These are phyloP conservation scores for Peziza echinospora DNA, from an alignment of 495 filamentous ascomycete species.

Conservation along the genomic window DNA sequence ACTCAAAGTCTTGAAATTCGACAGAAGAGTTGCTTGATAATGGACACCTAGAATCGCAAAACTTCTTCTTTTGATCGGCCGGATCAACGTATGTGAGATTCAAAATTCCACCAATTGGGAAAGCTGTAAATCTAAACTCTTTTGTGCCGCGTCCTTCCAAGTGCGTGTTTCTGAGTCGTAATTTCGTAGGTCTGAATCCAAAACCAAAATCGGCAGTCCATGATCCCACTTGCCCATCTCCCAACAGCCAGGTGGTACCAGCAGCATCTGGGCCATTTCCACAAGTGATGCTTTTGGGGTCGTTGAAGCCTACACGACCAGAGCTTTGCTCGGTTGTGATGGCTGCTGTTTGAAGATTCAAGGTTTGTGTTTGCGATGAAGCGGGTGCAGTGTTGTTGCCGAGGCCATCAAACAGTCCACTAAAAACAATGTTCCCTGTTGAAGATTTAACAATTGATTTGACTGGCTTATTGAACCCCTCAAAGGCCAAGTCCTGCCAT, in stretches of 20 bases:
- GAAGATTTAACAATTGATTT: conserved; percentile 58
- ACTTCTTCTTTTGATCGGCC: conserved; percentile 35
- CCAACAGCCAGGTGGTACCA: conserved; percentile 63
- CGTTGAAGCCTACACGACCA: conserved; percentile 39
- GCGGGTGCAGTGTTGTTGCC: conserved; percentile 48
- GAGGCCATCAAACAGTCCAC: conserved; percentile 76
- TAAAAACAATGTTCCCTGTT: conserved; percentile 72
- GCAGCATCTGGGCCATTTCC: conserved; percentile 37
- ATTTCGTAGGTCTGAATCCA: conserved; percentile 60
- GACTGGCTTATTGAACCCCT: conserved; percentile 87
- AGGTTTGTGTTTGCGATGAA: conserved; percentile 34
- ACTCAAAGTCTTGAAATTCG: conserved; percentile 67
- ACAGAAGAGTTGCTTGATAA: conserved; percentile 40
- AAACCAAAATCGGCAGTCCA: conserved; percentile 72
- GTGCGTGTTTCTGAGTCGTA: conserved; percentile 79
- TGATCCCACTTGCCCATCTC: conserved; percentile 56
- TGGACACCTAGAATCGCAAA: conserved; percentile 60
- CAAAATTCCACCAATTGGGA: conserved; percentile 81
- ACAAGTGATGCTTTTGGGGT: conserved; percentile 73
- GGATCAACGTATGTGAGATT: conserved; percentile 81
- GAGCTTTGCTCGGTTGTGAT: conserved; percentile 44
- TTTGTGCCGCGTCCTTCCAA: conserved; percentile 68
- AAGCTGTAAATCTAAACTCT: conserved; percentile 58
- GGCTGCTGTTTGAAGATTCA: conserved; percentile 61
- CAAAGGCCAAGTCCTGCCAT: conserved; percentile 80